Percentiles rank a stretch among this genome's conserved stretches.
Conservation (phyloP, 106 monocot species). For the Dendrobium chrysotoxum region DNA sequence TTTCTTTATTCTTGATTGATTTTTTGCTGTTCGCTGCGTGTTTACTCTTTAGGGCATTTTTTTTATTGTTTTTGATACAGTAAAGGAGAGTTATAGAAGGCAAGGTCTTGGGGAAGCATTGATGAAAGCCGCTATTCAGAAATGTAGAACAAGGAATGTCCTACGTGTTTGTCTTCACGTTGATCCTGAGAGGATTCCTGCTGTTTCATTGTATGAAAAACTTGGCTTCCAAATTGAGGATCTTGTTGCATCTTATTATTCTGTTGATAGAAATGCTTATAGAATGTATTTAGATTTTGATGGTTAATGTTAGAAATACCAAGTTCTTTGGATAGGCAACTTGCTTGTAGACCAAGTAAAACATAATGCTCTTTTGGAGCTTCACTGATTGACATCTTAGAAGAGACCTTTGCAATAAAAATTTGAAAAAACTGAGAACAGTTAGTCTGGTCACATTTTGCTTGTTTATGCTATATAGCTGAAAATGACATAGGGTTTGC, state of each 20-base stretch:
- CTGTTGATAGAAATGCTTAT: slow-evolving; percentile 65
- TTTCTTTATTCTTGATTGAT: background rate
- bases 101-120: slow-evolving; percentile 67
- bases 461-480: background rate
- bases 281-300: slow-evolving; percentile 83
- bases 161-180: slow-evolving; percentile 84
- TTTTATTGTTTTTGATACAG: slow-evolving; percentile 20
- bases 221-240: slow-evolving; percentile 65
- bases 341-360: background rate
- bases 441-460: background rate
- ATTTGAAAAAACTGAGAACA: too few relatives aligned
- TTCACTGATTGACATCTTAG: background rate
- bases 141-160: slow-evolving; percentile 60
- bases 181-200: slow-evolving; percentile 59
- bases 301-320: slow-evolving; percentile 1
- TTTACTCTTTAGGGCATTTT: background rate
- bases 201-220: slow-evolving; percentile 62
- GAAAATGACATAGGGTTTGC: background rate
- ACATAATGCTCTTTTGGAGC: background rate
- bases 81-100: slow-evolving; percentile 69
- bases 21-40: background rate
- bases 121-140: slow-evolving; percentile 61
- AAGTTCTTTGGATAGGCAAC: background rate
- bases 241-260: slow-evolving; percentile 61
- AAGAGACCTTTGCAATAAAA: background rate